These are phyloP conservation scores for Phtheirospermum japonicum DNA, from an alignment of 257 asterid genomes.

Conservation along the genomic window DNA sequence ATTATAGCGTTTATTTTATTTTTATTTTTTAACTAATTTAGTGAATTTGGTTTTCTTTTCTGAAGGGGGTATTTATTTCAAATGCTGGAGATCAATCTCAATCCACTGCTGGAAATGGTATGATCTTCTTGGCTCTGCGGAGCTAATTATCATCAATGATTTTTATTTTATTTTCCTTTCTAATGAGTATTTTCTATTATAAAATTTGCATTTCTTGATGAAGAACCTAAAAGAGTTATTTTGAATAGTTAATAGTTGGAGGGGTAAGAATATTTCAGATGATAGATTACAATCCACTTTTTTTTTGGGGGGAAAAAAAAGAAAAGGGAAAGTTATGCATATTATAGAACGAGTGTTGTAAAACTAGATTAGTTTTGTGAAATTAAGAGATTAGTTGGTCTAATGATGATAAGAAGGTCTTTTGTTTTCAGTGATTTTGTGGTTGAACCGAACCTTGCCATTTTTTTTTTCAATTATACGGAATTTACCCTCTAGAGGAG, in stretches of 20 bases:
- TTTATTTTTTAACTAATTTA: constrained; percentile 18
- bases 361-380: not conserved
- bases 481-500: no score
- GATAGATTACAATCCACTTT: no score
- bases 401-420: not conserved
- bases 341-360: not conserved
- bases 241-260: not conserved
- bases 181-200: not conserved
- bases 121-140: not conserved
- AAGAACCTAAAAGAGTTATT: not conserved
- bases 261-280: not conserved
- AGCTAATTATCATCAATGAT: not conserved
- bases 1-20: constrained; percentile 17
- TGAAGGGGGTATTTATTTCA: constrained; percentile 82
- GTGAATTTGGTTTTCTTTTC: constrained; percentile 32
- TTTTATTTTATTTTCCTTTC: not conserved
- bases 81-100: constrained; percentile 71
- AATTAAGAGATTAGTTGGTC: not conserved
- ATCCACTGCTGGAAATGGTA: not conserved
- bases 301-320: not conserved
- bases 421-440: not conserved
- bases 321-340: not conserved
- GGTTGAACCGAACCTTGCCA: no score
- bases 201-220: not conserved
- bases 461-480: no score